Evolutionary conservation across 2,329 filamentous ascomycete species (phyloP).

Genomic region (Aspergillus hortae): DNA sequence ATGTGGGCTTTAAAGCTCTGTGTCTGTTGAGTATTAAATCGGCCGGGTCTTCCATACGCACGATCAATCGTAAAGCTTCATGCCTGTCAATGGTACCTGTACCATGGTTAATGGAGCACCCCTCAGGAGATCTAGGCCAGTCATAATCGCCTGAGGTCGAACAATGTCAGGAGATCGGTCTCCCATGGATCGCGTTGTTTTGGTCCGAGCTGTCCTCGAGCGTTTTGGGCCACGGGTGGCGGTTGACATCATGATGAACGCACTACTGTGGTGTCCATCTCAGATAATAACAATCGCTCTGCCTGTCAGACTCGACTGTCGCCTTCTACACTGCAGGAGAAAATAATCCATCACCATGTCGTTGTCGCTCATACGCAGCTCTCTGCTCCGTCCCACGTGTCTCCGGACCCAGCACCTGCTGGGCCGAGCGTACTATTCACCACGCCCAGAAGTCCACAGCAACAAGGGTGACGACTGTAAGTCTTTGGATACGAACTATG

Average conservation of each 20-base stretch:
- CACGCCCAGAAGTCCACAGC: conserved; percentile 1
- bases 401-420: background rate
- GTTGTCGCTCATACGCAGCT: background rate
- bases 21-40: too few relatives aligned
- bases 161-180: too few relatives aligned
- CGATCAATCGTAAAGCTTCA: too few relatives aligned
- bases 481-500: background rate
- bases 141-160: too few relatives aligned
- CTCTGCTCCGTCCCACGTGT: background rate
- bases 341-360: background rate
- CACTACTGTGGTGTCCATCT: background rate
- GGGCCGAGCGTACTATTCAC: background rate
- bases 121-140: too few relatives aligned
- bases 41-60: too few relatives aligned
- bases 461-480: conserved; percentile 8
- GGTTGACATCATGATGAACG: background rate
- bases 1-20: too few relatives aligned
- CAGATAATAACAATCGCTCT: background rate
- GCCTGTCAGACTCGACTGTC: background rate
- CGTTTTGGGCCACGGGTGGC: background rate
- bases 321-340: background rate
- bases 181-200: background rate
- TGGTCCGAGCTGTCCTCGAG: background rate
- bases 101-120: too few relatives aligned
- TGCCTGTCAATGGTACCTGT: too few relatives aligned